These are phyloP conservation scores for Solanum okadae DNA, from an alignment of 257 asterid species.

Conservation along the genomic window DNA sequence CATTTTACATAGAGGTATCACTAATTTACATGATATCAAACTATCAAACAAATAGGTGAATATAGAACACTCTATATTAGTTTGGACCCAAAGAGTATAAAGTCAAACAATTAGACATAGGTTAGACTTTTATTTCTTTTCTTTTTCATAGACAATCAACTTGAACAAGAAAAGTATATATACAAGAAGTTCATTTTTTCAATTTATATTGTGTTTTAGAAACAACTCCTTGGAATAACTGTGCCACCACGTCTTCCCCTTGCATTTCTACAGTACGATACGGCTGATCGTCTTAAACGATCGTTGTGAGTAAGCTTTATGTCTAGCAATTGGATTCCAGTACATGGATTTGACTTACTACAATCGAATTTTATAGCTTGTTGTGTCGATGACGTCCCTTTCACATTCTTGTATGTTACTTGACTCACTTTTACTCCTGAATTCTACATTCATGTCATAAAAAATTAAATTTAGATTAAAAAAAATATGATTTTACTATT, in stretches of 20 bases:
- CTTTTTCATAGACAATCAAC: neutral
- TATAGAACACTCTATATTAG: neutral
- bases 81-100: neutral
- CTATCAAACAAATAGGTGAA: neutral
- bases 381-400: constrained; percentile 54
- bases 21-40: neutral
- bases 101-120: neutral
- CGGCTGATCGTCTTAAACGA: neutral
- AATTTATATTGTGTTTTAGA: neutral
- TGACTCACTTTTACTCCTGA: constrained; percentile 53
- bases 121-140: neutral
- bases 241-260: neutral
- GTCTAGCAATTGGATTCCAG: constrained; percentile 30
- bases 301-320: constrained; percentile 33
- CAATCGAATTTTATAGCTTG: constrained; percentile 50
- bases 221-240: neutral
- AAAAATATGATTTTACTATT: neutral
- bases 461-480: neutral
- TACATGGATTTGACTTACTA: constrained; percentile 56
- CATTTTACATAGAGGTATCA: neutral
- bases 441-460: constrained; percentile 12
- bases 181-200: neutral
- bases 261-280: constrained; percentile 1
- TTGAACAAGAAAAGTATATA: neutral
- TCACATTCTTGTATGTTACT: constrained; percentile 44